Conservation (phyloP, 2,329 filamentous ascomycete species). For the Beauveria brongniartii region DNA sequence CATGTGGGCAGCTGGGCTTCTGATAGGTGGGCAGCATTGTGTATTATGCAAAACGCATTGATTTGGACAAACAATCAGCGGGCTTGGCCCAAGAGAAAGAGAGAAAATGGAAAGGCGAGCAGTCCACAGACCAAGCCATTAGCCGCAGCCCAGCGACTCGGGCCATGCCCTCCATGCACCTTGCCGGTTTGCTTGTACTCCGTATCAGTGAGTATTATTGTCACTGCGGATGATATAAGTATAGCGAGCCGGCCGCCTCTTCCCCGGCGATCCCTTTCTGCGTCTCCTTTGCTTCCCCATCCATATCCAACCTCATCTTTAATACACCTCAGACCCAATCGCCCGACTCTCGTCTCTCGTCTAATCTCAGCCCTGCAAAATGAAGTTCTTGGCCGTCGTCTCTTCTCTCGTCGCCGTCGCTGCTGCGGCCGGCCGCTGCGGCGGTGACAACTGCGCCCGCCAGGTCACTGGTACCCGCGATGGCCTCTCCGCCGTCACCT, state of each 20-base stretch:
- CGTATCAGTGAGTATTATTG: background rate
- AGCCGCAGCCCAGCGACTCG: background rate
- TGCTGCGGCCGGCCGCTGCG: constrained; percentile 28
- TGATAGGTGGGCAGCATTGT: constrained; percentile 20
- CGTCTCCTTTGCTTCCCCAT: constrained; percentile 1
- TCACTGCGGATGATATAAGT: constrained; percentile 1
- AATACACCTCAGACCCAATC: background rate
- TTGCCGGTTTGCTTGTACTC: background rate
- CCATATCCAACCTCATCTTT: constrained; percentile 9
- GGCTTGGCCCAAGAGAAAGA: background rate
- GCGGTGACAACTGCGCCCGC: constrained; percentile 39
- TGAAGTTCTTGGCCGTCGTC: constrained; percentile 31
- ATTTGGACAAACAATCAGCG: background rate
- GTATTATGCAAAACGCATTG: background rate
- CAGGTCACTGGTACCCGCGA: constrained; percentile 35
- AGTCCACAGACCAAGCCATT: constrained; percentile 2
- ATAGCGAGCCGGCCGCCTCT: constrained; percentile 7
- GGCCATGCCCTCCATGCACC: constrained; percentile 7
- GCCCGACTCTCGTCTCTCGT: constrained; percentile 6
- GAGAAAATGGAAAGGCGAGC: background rate
- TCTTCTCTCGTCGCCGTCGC: constrained; percentile 28
- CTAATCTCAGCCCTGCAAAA: constrained; percentile 20
- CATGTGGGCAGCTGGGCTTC: constrained; percentile 18
- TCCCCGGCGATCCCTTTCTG: background rate
- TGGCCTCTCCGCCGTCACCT: constrained; percentile 25